phyloP scores from a whole-genome alignment of 306 rosid genomes.

The Castanospermum australe region DNA sequence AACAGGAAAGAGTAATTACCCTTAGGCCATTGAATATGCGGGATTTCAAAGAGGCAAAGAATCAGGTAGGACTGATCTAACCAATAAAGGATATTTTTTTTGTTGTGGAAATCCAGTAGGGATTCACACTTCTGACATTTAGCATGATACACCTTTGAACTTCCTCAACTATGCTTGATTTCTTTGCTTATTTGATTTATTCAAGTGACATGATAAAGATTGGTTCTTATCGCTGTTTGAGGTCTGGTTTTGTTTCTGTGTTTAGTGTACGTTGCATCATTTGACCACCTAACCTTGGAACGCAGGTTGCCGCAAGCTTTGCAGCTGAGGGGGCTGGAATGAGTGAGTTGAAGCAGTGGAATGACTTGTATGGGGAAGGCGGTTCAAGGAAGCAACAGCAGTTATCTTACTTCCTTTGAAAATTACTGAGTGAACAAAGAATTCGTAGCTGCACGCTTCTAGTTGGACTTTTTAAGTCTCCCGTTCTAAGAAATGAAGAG shows the following conservation, averaged over 20 bases:
- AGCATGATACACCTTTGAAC: background rate
- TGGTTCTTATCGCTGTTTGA: background rate
- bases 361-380: slow-evolving; percentile 82
- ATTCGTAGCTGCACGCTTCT: background rate
- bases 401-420: slow-evolving; percentile 73
- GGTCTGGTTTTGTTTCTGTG: background rate
- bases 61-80: slow-evolving; percentile 48
- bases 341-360: slow-evolving; percentile 90
- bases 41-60: slow-evolving; percentile 76
- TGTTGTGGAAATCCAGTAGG: background rate
- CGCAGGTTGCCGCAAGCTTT: slow-evolving; percentile 83
- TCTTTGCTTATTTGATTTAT: background rate
- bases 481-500: background rate
- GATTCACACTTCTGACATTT: background rate
- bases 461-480: slow-evolving; percentile 3
- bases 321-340: slow-evolving; percentile 81
- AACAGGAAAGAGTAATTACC: slow-evolving; percentile 57
- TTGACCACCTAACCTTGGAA: slow-evolving; percentile 17
- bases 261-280: background rate
- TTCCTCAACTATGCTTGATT: background rate
- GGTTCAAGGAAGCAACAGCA: slow-evolving; percentile 88
- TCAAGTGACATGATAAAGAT: background rate
- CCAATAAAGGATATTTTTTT: background rate
- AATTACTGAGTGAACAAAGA: background rate
- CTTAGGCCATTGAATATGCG: slow-evolving; percentile 81